phyloP scores from a whole-genome alignment of 1,284 basidiomycete species.

The Pseudozyma thailandica region DNA sequence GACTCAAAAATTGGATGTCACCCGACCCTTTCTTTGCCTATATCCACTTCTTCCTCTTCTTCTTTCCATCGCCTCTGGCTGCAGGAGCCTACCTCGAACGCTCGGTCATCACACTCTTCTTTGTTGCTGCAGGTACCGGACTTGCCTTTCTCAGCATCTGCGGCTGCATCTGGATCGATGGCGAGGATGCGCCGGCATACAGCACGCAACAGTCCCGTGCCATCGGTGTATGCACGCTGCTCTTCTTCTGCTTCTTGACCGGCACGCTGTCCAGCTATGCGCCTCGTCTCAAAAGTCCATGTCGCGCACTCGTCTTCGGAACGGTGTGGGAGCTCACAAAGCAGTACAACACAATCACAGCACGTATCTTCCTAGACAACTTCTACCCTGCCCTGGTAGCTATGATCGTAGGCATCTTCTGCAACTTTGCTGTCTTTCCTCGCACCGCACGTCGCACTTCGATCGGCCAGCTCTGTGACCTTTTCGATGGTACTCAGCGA shows the following conservation, averaged over 20 bases:
- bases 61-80: conserved; percentile 53
- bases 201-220: conserved; percentile 35
- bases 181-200: conserved; percentile 30
- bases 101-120: conserved; percentile 46
- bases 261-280: conserved; percentile 43
- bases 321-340: conserved; percentile 52
- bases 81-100: conserved; percentile 55
- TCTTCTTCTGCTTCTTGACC: conserved; percentile 45
- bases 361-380: conserved; percentile 47
- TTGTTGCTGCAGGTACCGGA: conserved; percentile 38
- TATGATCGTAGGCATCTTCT: conserved; percentile 43
- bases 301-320: conserved; percentile 51
- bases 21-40: conserved; percentile 42
- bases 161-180: conserved; percentile 54
- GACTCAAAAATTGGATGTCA: conserved; percentile 33
- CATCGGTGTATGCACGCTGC: conserved; percentile 47
- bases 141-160: conserved; percentile 42
- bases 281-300: conserved; percentile 51
- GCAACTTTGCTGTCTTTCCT: conserved; percentile 50
- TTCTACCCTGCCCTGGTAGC: conserved; percentile 56
- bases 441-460: conserved; percentile 40
- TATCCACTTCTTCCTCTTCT: conserved; percentile 52
- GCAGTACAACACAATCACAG: conserved; percentile 35
- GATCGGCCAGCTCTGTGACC: conserved; percentile 22
- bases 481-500: conserved; percentile 19